phyloP scores from a whole-genome alignment of 441 rosid species.

The Viola pubescens region DNA sequence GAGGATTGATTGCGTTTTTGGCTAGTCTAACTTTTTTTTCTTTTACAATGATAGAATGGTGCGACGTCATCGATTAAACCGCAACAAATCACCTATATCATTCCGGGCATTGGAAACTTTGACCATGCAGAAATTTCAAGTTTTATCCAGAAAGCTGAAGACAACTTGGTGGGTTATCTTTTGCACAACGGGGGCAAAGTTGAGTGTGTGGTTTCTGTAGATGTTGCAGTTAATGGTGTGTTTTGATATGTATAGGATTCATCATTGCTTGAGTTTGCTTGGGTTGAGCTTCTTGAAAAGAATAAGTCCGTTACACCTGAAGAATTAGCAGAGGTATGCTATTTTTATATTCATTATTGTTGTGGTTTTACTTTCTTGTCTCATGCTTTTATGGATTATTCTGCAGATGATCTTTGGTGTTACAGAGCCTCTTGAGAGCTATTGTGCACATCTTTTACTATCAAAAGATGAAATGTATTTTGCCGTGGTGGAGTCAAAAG shows the following conservation, averaged over 20 bases:
- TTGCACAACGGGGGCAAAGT: slow-evolving; percentile 7
- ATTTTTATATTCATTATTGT: slow-evolving; percentile 5
- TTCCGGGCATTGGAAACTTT: slow-evolving; percentile 68
- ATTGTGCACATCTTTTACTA: slow-evolving; percentile 86
- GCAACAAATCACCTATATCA: slow-evolving; percentile 70
- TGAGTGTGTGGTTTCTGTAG: slow-evolving; percentile 4
- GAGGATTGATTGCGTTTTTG: slow-evolving; percentile 19
- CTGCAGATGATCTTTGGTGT: slow-evolving; percentile 84
- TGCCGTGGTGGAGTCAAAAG: slow-evolving; percentile 55
- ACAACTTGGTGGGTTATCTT: slow-evolving; percentile 56
- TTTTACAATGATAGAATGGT: slow-evolving; percentile 50
- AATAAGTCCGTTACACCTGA: slow-evolving; percentile 68
- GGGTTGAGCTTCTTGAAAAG: slow-evolving; percentile 83
- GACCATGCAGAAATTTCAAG: slow-evolving; percentile 50
- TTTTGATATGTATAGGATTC: slow-evolving; percentile 48
- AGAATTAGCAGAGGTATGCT: slow-evolving; percentile 70
- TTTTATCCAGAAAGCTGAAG: slow-evolving; percentile 56
- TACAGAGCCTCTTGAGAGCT: slow-evolving; percentile 79
- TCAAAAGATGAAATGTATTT: slow-evolving; percentile 83
- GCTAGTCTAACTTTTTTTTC: neutral
- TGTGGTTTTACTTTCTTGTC: slow-evolving; percentile 16
- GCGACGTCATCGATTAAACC: slow-evolving; percentile 63
- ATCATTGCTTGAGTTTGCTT: slow-evolving; percentile 79
- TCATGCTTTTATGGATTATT: slow-evolving; percentile 20
- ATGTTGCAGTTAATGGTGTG: slow-evolving; percentile 7